Evolutionary conservation across 768 basidiomycete species (phyloP).

Genomic region (Arthromyces matolae): DNA sequence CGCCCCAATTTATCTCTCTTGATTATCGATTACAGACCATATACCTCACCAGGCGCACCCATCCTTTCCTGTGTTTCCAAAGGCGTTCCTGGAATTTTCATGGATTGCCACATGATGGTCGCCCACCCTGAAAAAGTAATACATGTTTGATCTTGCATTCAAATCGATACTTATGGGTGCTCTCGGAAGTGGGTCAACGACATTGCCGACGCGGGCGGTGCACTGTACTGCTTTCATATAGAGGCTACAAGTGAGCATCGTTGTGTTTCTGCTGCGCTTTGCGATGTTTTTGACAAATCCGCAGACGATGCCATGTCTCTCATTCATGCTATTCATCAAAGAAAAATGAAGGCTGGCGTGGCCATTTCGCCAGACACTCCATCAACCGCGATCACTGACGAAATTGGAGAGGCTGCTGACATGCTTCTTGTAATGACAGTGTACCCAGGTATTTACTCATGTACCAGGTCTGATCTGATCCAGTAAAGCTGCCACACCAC

Average conservation of each 20-base stretch:
- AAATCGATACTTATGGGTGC: constrained; percentile 1
- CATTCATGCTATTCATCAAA: constrained; percentile 75
- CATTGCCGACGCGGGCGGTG: constrained; percentile 92
- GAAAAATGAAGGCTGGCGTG: constrained; percentile 90
- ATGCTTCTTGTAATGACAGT: constrained; percentile 99
- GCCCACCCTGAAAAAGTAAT: constrained; percentile 82
- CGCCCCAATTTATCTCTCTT: constrained; percentile 1
- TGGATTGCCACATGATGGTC: constrained; percentile 99
- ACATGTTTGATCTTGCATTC: not conserved
- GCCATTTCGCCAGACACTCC: constrained; percentile 97
- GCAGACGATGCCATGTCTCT: constrained; percentile 69
- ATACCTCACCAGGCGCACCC: constrained; percentile 69
- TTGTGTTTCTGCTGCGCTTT: not conserved
- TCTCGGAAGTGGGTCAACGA: constrained; percentile 85
- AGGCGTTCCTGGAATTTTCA: constrained; percentile 90
- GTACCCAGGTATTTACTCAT: constrained; percentile 62
- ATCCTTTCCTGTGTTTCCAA: constrained; percentile 82
- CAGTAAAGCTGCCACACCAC: not conserved
- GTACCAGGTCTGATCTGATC: not conserved
- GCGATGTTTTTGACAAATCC: not conserved
- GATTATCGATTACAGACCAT: constrained; percentile 1
- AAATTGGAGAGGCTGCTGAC: constrained; percentile 78
- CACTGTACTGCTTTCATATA: constrained; percentile 94
- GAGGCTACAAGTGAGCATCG: constrained; percentile 80
- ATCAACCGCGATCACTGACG: constrained; percentile 81